Conservation (phyloP, 1,284 basidiomycete genomes). For the Takashimella koratensis region DNA sequence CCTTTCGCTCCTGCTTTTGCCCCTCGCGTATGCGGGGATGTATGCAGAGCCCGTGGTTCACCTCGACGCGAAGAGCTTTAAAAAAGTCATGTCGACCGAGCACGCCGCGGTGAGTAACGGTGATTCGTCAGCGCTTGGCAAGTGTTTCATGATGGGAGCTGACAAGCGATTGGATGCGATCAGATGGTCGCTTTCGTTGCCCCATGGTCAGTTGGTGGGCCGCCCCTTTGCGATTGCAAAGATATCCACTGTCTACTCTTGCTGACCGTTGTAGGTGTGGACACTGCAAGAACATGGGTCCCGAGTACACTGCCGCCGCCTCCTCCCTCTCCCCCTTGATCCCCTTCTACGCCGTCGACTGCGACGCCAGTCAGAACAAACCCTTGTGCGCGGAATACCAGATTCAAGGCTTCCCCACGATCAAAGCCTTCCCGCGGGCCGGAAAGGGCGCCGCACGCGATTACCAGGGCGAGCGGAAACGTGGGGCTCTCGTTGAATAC, state of each 20-base stretch:
- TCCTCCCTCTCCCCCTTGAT: constrained; percentile 73
- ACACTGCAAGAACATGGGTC: constrained; percentile 83
- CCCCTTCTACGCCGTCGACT: constrained; percentile 86
- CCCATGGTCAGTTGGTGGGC: constrained; percentile 62
- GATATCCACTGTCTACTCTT: neutral
- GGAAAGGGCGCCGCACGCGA: constrained; percentile 60
- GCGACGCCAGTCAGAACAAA: constrained; percentile 80
- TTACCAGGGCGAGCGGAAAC: constrained; percentile 71
- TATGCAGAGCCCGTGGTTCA: constrained; percentile 72
- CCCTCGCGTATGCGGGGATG: constrained; percentile 63
- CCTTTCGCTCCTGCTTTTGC: constrained; percentile 25
- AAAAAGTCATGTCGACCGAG: constrained; percentile 70
- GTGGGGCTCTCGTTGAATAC: constrained; percentile 70
- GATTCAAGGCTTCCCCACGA: constrained; percentile 89
- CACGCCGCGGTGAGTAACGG: constrained; percentile 51
- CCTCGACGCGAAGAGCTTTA: constrained; percentile 69
- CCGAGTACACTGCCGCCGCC: constrained; percentile 81
- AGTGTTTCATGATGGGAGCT: neutral
- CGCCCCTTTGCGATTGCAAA: neutral
- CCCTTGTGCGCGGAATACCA: constrained; percentile 74
- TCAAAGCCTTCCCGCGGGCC: constrained; percentile 81
- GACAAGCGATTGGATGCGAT: constrained; percentile 11
- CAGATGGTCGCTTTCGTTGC: constrained; percentile 80
- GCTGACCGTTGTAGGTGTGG: constrained; percentile 25
- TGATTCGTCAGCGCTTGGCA: neutral